Conservation (phyloP, 345 rosid species). For the Eucalyptus pauciflora region DNA sequence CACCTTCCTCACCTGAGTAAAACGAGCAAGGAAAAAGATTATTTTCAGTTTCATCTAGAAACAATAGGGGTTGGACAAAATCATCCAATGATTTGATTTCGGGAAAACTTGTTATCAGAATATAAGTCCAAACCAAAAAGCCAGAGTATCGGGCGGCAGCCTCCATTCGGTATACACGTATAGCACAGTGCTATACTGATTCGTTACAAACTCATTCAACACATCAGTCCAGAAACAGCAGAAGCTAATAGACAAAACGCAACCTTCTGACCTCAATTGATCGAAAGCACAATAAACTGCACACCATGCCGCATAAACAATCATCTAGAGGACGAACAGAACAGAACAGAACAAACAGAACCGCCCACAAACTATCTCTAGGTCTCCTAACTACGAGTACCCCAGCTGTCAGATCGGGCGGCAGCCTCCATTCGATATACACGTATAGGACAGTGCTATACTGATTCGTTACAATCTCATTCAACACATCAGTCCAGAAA, state of each 20-base stretch:
- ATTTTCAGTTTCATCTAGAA: not conserved
- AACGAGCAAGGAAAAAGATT: not conserved
- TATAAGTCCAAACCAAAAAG: not conserved
- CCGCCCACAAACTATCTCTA: not conserved
- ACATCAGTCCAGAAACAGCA: too few species aligned
- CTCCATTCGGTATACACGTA: not conserved
- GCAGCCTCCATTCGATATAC: not conserved
- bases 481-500: not conserved
- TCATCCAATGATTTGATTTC: not conserved
- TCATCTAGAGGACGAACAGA: too few species aligned
- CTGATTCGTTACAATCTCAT: not conserved
- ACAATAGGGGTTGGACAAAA: not conserved
- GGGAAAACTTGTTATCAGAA: not conserved
- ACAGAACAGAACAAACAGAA: not conserved
- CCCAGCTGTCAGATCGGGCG: not conserved
- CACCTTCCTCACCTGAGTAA: constrained; percentile 24
- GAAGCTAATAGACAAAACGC: too few species aligned
- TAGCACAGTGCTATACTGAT: not conserved
- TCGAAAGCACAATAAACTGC: too few species aligned
- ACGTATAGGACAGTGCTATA: not conserved
- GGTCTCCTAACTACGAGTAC: not conserved
- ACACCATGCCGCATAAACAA: too few species aligned
- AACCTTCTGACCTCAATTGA: too few species aligned
- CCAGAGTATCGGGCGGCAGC: not conserved
- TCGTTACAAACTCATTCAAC: not conserved